Evolutionary conservation across 306 rosid species (phyloP).

Genomic region (Inga oerstediana): DNA sequence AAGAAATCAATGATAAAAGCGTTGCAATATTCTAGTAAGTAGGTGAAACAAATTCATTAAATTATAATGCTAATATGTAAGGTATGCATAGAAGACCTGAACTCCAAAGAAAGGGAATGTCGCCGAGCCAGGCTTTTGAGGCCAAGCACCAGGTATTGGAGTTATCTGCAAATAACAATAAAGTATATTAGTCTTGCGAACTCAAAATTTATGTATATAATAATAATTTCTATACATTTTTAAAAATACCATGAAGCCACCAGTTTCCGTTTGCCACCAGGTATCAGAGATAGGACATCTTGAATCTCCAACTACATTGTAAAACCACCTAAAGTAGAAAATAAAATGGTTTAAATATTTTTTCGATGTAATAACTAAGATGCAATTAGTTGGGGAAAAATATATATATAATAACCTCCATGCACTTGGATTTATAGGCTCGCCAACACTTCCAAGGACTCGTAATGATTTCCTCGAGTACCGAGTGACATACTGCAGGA

Average conservation of each 20-base stretch:
- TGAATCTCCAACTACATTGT: slow-evolving; percentile 89
- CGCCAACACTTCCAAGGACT: slow-evolving; percentile 95
- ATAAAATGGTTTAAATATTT: slow-evolving; percentile 15
- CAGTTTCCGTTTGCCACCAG: slow-evolving; percentile 99
- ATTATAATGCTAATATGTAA: slow-evolving; percentile 16
- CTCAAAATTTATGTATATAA: neutral
- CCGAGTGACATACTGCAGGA: slow-evolving; percentile 80
- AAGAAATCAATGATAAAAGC: slow-evolving; percentile 30
- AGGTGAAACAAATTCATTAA: slow-evolving; percentile 14
- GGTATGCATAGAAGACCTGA: slow-evolving; percentile 58
- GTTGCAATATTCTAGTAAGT: slow-evolving; percentile 11
- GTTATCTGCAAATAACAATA: slow-evolving; percentile 69
- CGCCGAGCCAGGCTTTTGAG: slow-evolving; percentile 98
- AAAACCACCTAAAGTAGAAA: slow-evolving; percentile 78
- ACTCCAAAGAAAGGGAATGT: slow-evolving; percentile 98
- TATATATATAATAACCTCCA: slow-evolving; percentile 67
- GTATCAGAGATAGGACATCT: slow-evolving; percentile 98
- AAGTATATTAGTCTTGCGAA: slow-evolving; percentile 27
- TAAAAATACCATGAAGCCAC: slow-evolving; percentile 90
- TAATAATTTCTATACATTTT: neutral
- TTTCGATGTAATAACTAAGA: neutral
- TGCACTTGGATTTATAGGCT: slow-evolving; percentile 99
- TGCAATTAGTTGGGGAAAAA: neutral
- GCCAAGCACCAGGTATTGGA: slow-evolving; percentile 98
- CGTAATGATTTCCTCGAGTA: slow-evolving; percentile 89